Conservation (phyloP, 768 basidiomycete genomes). For the Tylopilus cervinicoccineus region DNA sequence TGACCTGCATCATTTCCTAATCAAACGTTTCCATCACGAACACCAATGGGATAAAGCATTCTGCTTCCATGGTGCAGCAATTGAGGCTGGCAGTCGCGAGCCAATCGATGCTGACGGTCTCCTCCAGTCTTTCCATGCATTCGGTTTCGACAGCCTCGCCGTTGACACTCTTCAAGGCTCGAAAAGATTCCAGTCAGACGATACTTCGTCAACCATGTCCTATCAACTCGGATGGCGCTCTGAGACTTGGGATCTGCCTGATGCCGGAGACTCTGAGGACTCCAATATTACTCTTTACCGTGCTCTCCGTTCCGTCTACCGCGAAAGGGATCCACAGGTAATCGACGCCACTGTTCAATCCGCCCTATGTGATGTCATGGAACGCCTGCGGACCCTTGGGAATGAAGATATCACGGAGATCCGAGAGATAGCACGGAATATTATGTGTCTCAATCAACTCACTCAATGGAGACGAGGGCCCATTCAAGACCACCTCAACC, state of each 20-base stretch:
- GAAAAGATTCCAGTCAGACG: conserved; percentile 27
- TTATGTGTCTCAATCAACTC: conserved; percentile 82
- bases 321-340: conserved; percentile 56
- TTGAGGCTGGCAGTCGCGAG: conserved; percentile 55
- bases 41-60: conserved; percentile 91
- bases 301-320: conserved; percentile 76
- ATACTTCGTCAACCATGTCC: conserved; percentile 44
- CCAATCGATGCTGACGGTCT: conserved; percentile 56
- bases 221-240: conserved; percentile 93
- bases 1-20: conserved; percentile 75
- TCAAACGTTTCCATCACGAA: conserved; percentile 89
- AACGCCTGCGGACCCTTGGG: conserved; percentile 58
- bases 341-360: conserved; percentile 49
- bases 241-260: conserved; percentile 91
- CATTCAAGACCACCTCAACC: conserved; percentile 25
- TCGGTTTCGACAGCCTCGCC: conserved; percentile 90
- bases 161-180: conserved; percentile 54
- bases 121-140: conserved; percentile 76
- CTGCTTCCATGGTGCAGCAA: conserved; percentile 79
- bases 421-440: conserved; percentile 57
- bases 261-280: conserved; percentile 40
- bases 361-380: conserved; percentile 58
- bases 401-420: conserved; percentile 81
- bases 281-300: conserved; percentile 66
- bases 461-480: conserved; percentile 51